Percentiles rank a stretch among this genome's conserved stretches.
These are phyloP conservation scores for Cymbopogon citratus DNA, from an alignment of 176 grass and related monocot species.

Conservation along the genomic window DNA sequence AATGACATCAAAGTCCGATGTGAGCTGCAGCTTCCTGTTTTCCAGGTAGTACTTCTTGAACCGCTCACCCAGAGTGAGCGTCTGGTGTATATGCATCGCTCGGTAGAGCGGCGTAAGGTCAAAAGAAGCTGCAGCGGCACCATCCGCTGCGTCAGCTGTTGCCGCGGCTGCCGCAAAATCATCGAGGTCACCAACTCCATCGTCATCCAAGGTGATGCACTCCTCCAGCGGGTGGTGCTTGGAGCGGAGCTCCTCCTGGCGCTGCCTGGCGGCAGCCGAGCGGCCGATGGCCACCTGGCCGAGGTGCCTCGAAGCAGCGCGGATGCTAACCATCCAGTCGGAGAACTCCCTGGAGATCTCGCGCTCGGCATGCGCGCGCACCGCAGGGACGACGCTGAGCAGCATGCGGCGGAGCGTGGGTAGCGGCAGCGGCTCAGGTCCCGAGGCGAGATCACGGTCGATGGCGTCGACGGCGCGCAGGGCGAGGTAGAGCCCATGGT, in stretches of 20 bases:
- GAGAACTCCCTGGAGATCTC: conserved; percentile 90
- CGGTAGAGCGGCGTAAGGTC: conserved; percentile 95
- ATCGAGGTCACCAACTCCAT: conserved; percentile 69
- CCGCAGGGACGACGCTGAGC: conserved; percentile 58
- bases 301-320: conserved; percentile 79
- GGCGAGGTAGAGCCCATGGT: conserved; percentile 73
- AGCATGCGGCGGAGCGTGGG: conserved; percentile 81
- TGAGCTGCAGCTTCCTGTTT: conserved; percentile 96
- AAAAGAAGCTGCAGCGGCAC: conserved; percentile 48
- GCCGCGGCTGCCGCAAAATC: conserved; percentile 62
- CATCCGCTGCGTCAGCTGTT: conserved; percentile 38
- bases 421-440: conserved; percentile 47
- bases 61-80: conserved; percentile 62
- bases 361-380: conserved; percentile 76
- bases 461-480: conserved; percentile 82
- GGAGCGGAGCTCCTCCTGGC: conserved; percentile 88
- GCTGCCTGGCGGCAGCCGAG: conserved; percentile 77
- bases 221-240: conserved; percentile 64
- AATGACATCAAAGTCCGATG: conserved; percentile 94
- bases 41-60: conserved; percentile 96
- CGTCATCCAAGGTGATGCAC: conserved; percentile 65
- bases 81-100: conserved; percentile 88
- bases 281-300: conserved; percentile 92
- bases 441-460: conserved; percentile 58
- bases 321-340: conserved; percentile 96